These are phyloP conservation scores for Naumovozyma castellii DNA, from an alignment of 805 yeast species.

Conservation along the genomic window DNA sequence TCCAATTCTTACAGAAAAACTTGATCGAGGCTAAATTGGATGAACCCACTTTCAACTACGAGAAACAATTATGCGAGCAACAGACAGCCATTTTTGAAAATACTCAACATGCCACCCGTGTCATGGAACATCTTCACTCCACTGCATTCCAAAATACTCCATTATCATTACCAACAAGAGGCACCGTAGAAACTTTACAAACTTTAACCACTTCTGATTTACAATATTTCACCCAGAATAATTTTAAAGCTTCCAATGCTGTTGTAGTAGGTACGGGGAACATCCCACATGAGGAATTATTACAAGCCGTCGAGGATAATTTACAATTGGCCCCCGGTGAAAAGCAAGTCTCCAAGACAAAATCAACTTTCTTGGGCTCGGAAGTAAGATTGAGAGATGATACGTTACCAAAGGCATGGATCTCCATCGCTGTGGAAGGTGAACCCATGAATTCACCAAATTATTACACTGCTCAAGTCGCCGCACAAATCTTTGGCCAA, in stretches of 20 bases:
- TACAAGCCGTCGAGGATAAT: conserved; percentile 50
- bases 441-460: conserved; percentile 55
- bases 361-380: conserved; percentile 70
- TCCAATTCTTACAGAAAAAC: conserved; percentile 40
- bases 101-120: conserved; percentile 42
- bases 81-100: conserved; percentile 47
- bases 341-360: conserved; percentile 10
- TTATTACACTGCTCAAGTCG: conserved; percentile 64
- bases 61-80: conserved; percentile 39
- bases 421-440: conserved; percentile 67
- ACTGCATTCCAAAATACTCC: conserved; percentile 85
- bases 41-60: conserved; percentile 33
- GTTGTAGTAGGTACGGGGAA: conserved; percentile 66
- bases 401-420: conserved; percentile 71
- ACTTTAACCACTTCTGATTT: conserved; percentile 53
- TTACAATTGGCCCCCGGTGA: conserved; percentile 34
- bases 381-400: conserved; percentile 85
- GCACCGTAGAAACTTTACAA: conserved; percentile 58
- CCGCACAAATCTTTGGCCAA: conserved; percentile 52
- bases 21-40: conserved; percentile 17
- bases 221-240: conserved; percentile 42
- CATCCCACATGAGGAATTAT: conserved; percentile 58
- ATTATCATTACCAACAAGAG: conserved; percentile 64
- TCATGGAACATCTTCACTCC: conserved; percentile 66
- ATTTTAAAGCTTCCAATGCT: conserved; percentile 53